Base-by-base conservation (phyloP, 345 rosid species). In the Rhodamnia rubescens region DNA sequence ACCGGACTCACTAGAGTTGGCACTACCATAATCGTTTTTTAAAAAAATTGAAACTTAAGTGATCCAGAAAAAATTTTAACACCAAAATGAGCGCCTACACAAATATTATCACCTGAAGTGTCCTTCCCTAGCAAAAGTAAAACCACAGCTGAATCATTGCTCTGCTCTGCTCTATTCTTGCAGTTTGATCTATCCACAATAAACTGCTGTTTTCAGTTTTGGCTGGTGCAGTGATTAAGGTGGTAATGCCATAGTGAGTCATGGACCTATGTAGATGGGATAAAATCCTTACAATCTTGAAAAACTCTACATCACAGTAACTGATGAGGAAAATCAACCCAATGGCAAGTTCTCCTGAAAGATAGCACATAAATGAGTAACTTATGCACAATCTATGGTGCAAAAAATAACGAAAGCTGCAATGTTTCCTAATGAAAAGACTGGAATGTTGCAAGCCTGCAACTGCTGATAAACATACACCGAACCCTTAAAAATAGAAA, bases 361-460 rank as follows among this genome's bases (percentile, higher is more conserved):
- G 74, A 61, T 1, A 0, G 56, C 56, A 52, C 84, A 82, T 8
- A 50, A 53, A 53, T 50, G 22, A 52, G 57, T 82, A 11, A 53
- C 40, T 51, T 36, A 36, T 3, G 58, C 84, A 82, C n/a, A 50
- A 82, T 36, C 59, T 82, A 3, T 15, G 52, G 53, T 22, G 32
- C 53, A 29, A 49, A 64, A 87, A 47, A 85, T 55, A 51, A 59
- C 74, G 16, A 83, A 87, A 64, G 26, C 52, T 81, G 44, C 78
- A 64, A 32, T 32, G 44, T 64, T 16, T 32, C 47, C 78, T 16
- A 32, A 32, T 4, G 75, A 64, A 32, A 64, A 64, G 75, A 84
- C 56, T 8, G 40, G n/a, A 47, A 44, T 44, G 91, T 87, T 92
- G 93, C 88, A n/a, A 90, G 91, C 75, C 82, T 86, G 90, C 91